Percentiles rank a stretch among this genome's conserved stretches.
Evolutionary conservation across 2,329 filamentous ascomycete species (phyloP).

Genomic region (Pseudogymnoascus sp.): DNA sequence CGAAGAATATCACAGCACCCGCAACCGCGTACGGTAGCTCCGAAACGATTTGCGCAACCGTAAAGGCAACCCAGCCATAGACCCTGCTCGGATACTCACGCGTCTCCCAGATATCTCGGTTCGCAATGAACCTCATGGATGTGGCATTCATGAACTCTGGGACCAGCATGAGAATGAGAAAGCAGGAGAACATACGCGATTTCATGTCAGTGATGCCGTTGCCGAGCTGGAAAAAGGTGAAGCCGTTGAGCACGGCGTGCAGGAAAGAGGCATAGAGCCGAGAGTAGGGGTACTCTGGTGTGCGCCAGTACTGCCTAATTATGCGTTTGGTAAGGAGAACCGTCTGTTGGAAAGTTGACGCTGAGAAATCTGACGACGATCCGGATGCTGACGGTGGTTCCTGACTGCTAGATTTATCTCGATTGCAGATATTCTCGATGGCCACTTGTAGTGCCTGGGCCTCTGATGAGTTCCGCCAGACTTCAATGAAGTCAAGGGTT

Average conservation of each 20-base stretch:
- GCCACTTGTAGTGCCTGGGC: slow-evolving; percentile 51
- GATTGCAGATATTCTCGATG: slow-evolving; percentile 41
- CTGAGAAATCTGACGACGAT: slow-evolving; percentile 52
- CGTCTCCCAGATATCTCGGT: slow-evolving; percentile 48
- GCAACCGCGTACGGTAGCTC: slow-evolving; percentile 38
- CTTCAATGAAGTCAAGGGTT: slow-evolving; percentile 62
- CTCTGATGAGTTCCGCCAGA: slow-evolving; percentile 61
- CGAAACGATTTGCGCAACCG: slow-evolving; percentile 41
- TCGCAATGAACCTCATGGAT: slow-evolving; percentile 49
- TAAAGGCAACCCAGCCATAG: slow-evolving; percentile 53
- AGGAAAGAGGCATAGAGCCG: slow-evolving; percentile 61
- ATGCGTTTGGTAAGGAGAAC: slow-evolving; percentile 59
- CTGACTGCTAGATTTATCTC: background rate
- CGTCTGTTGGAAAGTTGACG: slow-evolving; percentile 54
- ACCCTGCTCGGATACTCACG: slow-evolving; percentile 55
- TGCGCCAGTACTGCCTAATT: slow-evolving; percentile 67
- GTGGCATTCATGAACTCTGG: slow-evolving; percentile 50
- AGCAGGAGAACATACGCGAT: slow-evolving; percentile 62
- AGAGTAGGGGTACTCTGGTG: slow-evolving; percentile 67
- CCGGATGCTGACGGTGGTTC: background rate
- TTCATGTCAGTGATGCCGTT: slow-evolving; percentile 42
- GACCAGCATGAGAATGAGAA: slow-evolving; percentile 46
- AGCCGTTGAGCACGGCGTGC: slow-evolving; percentile 50
- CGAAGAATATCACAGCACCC: slow-evolving; percentile 37
- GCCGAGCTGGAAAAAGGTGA: slow-evolving; percentile 53